These are phyloP conservation scores for Cicer chorassanicum DNA, from an alignment of 306 rosid genomes.

Conservation along the genomic window DNA sequence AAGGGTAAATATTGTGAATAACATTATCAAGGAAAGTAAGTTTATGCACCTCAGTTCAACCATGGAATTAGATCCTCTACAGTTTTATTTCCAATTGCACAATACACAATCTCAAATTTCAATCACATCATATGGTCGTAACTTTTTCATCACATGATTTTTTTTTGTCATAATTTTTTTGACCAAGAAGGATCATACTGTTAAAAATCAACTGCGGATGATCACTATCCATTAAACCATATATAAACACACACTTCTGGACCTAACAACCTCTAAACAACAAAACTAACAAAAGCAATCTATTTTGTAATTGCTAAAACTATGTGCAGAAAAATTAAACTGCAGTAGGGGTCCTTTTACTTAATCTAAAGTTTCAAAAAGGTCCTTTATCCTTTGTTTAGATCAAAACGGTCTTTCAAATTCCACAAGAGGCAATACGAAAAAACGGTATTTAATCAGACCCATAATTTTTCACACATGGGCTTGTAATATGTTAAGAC, in stretches of 20 bases:
- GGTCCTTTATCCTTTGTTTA: too few relatives aligned
- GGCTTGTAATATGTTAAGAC: too few relatives aligned
- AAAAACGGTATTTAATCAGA: too few relatives aligned
- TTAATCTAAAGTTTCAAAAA: too few relatives aligned
- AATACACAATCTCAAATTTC: neutral
- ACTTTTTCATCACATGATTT: neutral
- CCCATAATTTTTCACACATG: too few relatives aligned
- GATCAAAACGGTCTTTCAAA: too few relatives aligned
- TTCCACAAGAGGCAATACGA: too few relatives aligned
- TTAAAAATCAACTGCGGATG: neutral
- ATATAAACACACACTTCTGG: too few relatives aligned
- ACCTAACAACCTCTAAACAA: neutral
- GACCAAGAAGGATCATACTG: too few relatives aligned
- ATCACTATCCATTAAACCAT: neutral
- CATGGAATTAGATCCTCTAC: neutral
- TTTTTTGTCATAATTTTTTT: too few relatives aligned
- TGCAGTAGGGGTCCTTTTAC: too few relatives aligned
- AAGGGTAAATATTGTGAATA: too few relatives aligned
- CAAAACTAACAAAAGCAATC: neutral
- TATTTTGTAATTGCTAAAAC: neutral
- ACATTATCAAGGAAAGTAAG: neutral
- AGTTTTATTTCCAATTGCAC: neutral
- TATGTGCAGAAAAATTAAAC: neutral
- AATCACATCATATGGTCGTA: neutral
- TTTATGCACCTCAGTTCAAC: neutral